Percentiles rank a stretch among this genome's conserved stretches.
Conservation (phyloP, 306 rosid genomes). For the Citrullus amarus region DNA sequence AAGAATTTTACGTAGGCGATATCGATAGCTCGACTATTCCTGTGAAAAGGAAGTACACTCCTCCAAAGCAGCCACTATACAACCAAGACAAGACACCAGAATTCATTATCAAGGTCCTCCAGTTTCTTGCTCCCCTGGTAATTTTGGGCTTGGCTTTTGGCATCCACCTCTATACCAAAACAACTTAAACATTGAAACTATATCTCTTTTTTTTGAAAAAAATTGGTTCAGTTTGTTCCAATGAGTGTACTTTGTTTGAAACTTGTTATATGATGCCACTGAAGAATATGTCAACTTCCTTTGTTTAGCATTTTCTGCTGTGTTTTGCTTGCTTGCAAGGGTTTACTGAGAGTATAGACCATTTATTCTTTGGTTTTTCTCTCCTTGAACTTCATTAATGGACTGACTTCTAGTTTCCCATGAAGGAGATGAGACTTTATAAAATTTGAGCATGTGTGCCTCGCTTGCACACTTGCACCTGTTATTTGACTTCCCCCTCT, state of each 20-base stretch:
- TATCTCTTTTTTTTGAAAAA: not conserved
- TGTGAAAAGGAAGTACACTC: conserved; percentile 36
- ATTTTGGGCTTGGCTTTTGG: conserved; percentile 71
- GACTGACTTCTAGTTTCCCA: not conserved
- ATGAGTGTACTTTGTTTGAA: not conserved
- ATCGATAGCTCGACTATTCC: conserved; percentile 55
- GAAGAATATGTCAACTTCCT: not conserved
- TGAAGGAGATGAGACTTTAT: not conserved
- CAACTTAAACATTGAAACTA: conserved; percentile 21
- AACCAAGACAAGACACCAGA: conserved; percentile 62
- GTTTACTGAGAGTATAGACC: not conserved
- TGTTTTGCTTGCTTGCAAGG: not conserved
- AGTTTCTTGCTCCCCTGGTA: conserved; percentile 60
- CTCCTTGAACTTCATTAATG: not conserved
- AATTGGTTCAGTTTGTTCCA: not conserved
- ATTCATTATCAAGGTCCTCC: conserved; percentile 62
- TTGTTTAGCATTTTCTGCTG: not conserved
- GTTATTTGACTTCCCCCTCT: not conserved
- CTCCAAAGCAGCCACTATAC: conserved; percentile 70
- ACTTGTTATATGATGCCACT: not conserved
- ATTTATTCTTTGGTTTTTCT: not conserved
- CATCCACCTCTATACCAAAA: conserved; percentile 55
- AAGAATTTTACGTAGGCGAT: conserved; percentile 73
- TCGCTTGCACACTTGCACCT: not conserved
- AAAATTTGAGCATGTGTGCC: not conserved